Evolutionary conservation across 1,139 yeast species (phyloP).

Genomic region (Barnettozyma hawaiiensis): DNA sequence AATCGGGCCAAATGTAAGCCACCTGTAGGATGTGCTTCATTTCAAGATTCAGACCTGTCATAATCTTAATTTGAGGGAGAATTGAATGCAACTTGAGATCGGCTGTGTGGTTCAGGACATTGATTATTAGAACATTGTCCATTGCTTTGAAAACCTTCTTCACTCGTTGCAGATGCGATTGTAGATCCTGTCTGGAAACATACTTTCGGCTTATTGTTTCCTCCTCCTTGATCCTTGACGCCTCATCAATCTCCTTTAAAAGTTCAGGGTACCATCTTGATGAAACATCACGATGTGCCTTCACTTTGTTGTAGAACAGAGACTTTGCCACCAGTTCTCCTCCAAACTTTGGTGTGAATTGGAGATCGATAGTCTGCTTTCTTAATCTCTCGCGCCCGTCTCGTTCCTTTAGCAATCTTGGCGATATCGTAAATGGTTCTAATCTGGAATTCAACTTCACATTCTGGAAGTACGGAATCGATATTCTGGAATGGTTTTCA

Average conservation of each 20-base stretch:
- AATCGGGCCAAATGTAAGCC: conserved; percentile 19
- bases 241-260: conserved; percentile 16
- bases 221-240: conserved; percentile 1
- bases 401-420: conserved; percentile 29
- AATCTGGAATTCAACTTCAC: conserved; percentile 29
- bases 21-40: conserved; percentile 17
- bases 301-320: conserved; percentile 50
- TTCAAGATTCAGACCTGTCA: conserved; percentile 9
- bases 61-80: conserved; percentile 13
- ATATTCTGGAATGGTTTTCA: conserved; percentile 39
- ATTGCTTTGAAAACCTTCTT: conserved; percentile 18
- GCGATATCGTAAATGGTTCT: conserved; percentile 31
- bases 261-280: conserved; percentile 53
- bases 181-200: conserved; percentile 1
- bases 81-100: conserved; percentile 16
- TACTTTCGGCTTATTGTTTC: background rate
- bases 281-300: conserved; percentile 57
- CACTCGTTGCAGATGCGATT: conserved; percentile 11
- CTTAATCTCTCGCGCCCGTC: conserved; percentile 36
- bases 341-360: conserved; percentile 35
- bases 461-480: conserved; percentile 39
- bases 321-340: conserved; percentile 43
- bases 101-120: conserved; percentile 16
- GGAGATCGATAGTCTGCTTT: conserved; percentile 34
- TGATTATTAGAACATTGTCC: conserved; percentile 16